Conservation (phyloP, 768 basidiomycete species). For the Neoboletus brunneissimus region DNA sequence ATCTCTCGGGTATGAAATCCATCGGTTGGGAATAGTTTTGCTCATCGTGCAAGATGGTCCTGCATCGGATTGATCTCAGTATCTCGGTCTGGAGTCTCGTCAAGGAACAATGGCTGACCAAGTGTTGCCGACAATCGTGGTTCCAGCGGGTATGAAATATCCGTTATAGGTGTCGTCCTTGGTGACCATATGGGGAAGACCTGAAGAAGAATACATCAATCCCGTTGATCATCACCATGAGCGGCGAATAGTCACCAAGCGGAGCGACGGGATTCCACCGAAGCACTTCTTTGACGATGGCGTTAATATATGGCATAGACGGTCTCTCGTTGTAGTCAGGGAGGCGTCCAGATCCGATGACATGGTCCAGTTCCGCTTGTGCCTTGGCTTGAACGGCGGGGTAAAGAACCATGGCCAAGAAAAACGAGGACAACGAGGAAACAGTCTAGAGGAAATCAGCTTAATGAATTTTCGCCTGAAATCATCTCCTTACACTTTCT, state of each 20-base stretch:
- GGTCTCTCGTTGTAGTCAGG: slow-evolving; percentile 32
- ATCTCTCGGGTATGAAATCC: slow-evolving; percentile 39
- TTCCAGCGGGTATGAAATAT: slow-evolving; percentile 35
- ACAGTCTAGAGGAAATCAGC: slow-evolving; percentile 22
- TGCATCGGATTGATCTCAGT: slow-evolving; percentile 13
- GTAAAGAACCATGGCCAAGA: slow-evolving; percentile 31
- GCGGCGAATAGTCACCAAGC: slow-evolving; percentile 26
- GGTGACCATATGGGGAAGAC: slow-evolving; percentile 34
- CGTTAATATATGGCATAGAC: slow-evolving; percentile 27
- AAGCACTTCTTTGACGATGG: slow-evolving; percentile 32
- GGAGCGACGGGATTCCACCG: slow-evolving; percentile 35
- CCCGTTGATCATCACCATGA: slow-evolving; percentile 9
- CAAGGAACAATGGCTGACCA: slow-evolving; percentile 38
- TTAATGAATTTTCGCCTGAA: background rate
- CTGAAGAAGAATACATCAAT: slow-evolving; percentile 14
- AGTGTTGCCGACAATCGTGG: slow-evolving; percentile 57
- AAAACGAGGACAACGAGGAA: slow-evolving; percentile 31
- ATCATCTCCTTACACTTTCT: slow-evolving; percentile 30
- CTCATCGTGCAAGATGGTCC: slow-evolving; percentile 40
- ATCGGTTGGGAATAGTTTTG: slow-evolving; percentile 33
- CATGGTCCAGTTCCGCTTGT: slow-evolving; percentile 28
- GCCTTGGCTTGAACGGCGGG: slow-evolving; percentile 30
- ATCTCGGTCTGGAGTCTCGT: background rate
- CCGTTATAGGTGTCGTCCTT: slow-evolving; percentile 31
- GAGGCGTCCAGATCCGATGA: slow-evolving; percentile 28